Evolutionary conservation across 805 yeast species (phyloP).

Genomic region (Schizosaccharomyces octosporus): DNA sequence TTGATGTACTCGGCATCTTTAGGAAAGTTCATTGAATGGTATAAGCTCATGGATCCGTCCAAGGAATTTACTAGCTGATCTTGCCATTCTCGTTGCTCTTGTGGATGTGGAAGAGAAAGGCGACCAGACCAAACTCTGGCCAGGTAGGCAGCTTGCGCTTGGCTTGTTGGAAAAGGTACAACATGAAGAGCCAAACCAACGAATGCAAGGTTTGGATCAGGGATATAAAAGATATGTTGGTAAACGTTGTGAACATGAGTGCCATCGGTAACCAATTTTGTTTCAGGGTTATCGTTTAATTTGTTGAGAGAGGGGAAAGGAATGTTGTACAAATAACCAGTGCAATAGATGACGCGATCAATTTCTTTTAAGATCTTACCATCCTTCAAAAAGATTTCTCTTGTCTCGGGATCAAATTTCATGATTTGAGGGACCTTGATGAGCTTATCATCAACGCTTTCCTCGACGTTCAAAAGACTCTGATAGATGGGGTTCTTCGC

Average conservation of each 20-base stretch:
- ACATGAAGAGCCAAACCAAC: conserved; percentile 20
- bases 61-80: not conserved
- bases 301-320: conserved; percentile 21
- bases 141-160: conserved; percentile 39
- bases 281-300: conserved; percentile 10
- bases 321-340: conserved; percentile 45
- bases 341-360: conserved; percentile 40
- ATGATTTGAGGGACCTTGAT: not conserved
- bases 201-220: conserved; percentile 40
- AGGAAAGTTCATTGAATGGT: not conserved
- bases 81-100: not conserved
- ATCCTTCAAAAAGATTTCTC: conserved; percentile 21
- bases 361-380: conserved; percentile 24
- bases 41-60: not conserved
- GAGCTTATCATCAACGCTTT: not conserved
- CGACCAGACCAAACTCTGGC: conserved; percentile 37
- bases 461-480: not conserved
- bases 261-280: conserved; percentile 21
- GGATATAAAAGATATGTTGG: conserved; percentile 31
- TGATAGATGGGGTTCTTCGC: conserved; percentile 11
- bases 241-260: conserved; percentile 27
- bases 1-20: conserved; percentile 1
- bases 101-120: conserved; percentile 22
- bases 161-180: conserved; percentile 10
- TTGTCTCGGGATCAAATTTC: not conserved